A percentile compares a stretch with the other conserved stretches of the same genome.
phyloP scores from a whole-genome alignment of 768 basidiomycete species.

The Pisolithus microcarpus region DNA sequence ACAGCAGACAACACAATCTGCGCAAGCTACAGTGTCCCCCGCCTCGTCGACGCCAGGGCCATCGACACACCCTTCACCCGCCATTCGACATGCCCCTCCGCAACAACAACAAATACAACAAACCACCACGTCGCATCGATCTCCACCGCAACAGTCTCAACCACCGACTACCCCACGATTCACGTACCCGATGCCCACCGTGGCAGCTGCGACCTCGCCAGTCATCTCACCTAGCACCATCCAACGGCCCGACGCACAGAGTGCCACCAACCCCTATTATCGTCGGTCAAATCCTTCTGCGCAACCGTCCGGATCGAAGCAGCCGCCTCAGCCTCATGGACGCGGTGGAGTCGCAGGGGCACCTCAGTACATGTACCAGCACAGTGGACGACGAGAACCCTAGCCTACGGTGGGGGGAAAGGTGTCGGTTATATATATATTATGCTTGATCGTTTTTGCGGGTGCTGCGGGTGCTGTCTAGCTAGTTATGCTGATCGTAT shows the following conservation, averaged over 20 bases:
- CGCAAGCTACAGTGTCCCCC: slow-evolving; percentile 25
- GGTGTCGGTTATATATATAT: not conserved
- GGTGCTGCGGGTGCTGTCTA: not conserved
- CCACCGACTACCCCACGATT: slow-evolving; percentile 23
- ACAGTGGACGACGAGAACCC: slow-evolving; percentile 32
- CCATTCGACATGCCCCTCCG: slow-evolving; percentile 24
- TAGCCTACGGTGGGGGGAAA: slow-evolving; percentile 3
- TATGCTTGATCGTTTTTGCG: not conserved
- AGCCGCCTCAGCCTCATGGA: slow-evolving; percentile 13
- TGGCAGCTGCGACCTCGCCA: slow-evolving; percentile 55
- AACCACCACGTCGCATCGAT: not conserved
- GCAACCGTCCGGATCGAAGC: slow-evolving; percentile 15
- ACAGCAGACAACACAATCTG: slow-evolving; percentile 15
- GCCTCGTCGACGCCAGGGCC: slow-evolving; percentile 28
- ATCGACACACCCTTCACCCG: slow-evolving; percentile 30
- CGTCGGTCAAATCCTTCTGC: slow-evolving; percentile 34
- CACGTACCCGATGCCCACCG: slow-evolving; percentile 71
- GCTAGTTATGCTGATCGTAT: not conserved
- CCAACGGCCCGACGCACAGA: slow-evolving; percentile 31
- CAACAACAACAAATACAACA: slow-evolving; percentile 8
- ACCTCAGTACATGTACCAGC: slow-evolving; percentile 42
- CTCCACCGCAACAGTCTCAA: slow-evolving; percentile 11
- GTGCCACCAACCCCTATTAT: slow-evolving; percentile 43
- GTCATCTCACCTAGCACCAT: slow-evolving; percentile 37
- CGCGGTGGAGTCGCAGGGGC: slow-evolving; percentile 15